Evolutionary conservation across 345 rosid species (phyloP).

Genomic region (Camelina laxa): DNA sequence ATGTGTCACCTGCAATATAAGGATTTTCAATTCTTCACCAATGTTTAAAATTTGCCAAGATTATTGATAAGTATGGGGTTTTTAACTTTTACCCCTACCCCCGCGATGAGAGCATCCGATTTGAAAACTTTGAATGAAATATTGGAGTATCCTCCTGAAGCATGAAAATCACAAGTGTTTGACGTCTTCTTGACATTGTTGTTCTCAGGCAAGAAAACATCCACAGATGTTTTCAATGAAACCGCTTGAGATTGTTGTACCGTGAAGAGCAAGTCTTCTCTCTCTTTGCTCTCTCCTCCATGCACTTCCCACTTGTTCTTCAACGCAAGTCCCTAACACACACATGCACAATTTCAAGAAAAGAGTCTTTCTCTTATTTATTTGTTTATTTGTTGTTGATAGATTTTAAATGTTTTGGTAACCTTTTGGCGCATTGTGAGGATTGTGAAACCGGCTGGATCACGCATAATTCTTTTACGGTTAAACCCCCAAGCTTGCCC

Average conservation of each 20-base stretch:
- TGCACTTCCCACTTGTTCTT: slow-evolving; percentile 60
- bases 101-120: slow-evolving; percentile 62
- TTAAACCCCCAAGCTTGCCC: slow-evolving; percentile 64
- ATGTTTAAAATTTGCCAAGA: not conserved
- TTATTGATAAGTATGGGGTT: slow-evolving; percentile 4
- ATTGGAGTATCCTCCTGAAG: slow-evolving; percentile 56
- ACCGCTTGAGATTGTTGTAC: slow-evolving; percentile 59
- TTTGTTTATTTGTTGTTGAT: not conserved
- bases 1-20: slow-evolving; percentile 56
- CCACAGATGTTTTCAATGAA: slow-evolving; percentile 59
- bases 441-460: slow-evolving; percentile 74
- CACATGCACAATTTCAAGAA: not conserved
- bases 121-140: slow-evolving; percentile 63
- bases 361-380: not conserved
- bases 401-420: not conserved
- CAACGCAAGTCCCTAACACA: slow-evolving; percentile 52
- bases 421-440: slow-evolving; percentile 73
- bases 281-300: slow-evolving; percentile 57
- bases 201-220: slow-evolving; percentile 54
- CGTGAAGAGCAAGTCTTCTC: slow-evolving; percentile 48
- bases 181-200: slow-evolving; percentile 35
- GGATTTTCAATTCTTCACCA: slow-evolving; percentile 12
- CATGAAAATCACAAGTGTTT: slow-evolving; percentile 53
- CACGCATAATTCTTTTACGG: slow-evolving; percentile 60
- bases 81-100: slow-evolving; percentile 54